Conservation (phyloP, 257 asterid species). For the Paraleonurus japonicus region DNA sequence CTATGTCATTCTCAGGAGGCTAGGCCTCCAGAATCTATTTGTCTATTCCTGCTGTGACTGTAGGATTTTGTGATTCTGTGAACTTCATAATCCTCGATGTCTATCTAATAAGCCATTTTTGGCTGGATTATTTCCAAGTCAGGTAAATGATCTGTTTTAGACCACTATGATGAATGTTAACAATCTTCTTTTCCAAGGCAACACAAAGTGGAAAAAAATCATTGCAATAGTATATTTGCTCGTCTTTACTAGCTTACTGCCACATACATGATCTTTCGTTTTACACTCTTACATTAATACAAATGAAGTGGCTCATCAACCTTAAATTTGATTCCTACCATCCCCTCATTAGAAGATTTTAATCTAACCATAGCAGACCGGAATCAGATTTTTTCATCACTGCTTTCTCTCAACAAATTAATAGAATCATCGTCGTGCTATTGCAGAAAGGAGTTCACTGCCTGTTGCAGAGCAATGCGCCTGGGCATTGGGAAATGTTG, state of each 20-base stretch:
- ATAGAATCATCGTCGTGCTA: not conserved
- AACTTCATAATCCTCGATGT: not conserved
- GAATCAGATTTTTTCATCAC: conserved; percentile 6
- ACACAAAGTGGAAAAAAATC: too few species aligned
- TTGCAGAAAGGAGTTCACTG: conserved; percentile 73
- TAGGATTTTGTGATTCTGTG: not conserved
- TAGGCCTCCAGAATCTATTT: not conserved
- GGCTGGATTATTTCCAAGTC: not conserved
- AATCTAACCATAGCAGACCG: not conserved
- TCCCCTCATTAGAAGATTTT: not conserved
- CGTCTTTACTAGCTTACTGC: not conserved
- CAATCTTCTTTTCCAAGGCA: too few species aligned
- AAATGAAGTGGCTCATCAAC: not conserved
- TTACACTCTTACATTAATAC: not conserved
- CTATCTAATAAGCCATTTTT: not conserved
- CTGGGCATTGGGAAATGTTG: conserved; percentile 98
- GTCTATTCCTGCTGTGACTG: not conserved
- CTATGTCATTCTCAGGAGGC: not conserved
- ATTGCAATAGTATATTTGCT: not conserved
- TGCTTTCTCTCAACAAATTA: conserved; percentile 8
- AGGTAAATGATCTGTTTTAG: not conserved
- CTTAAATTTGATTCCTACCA: not conserved
- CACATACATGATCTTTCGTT: not conserved
- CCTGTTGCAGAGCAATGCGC: conserved; percentile 99
- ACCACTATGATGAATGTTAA: not conserved